Evolutionary conservation across 2,329 filamentous ascomycete genomes (phyloP), one percentile per base, ranked within the genome.

Genomic region (Metarhizium anisopliae): DNA sequence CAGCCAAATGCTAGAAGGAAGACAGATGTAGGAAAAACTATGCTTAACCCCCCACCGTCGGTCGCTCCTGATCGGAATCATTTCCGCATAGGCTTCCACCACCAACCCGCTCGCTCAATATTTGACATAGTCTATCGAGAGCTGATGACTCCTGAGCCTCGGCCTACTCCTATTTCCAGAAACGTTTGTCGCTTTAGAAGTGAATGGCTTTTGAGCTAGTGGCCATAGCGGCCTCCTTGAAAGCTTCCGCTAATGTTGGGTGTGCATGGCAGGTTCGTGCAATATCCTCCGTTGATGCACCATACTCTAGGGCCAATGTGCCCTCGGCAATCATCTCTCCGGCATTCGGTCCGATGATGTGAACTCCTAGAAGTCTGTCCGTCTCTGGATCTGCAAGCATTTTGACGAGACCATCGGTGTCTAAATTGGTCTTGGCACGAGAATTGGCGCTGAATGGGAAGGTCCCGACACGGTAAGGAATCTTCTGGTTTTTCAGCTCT

Each of bases 281-380:
- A 69, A 96, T 90, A 73, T 96, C 94, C 78, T 99, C 94, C 66
- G 85, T 92, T 62, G 89, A 94, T 35, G 94, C 94, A 62, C 94
- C 94, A 69, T 99, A 99, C 78, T 99, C 94, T 52, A 99, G 79
- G 56, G 94, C 94, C 67, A 99, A 79, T 13, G 92, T 94, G 62
- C 88, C 94, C 78, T 99, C 94, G 2, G 94, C 94, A 77, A 99
- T 96, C 94, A 99, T 97, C 81, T 99, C 94, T 68, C 94, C 94
- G 47, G 94, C 94, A 72, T 94, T 94, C 65, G 94, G 82, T 58
- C 94, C 94, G 66, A 99, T 87, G 73, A 99, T 97, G 81, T 99
- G 94, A 61, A 96, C 87, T 63, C 94, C 94, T 60, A 99, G 80
- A 64, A 99, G 87, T 64, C 94, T 85, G 75, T 99, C 94, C 40